Evolutionary conservation across 306 rosid genomes (phyloP), one percentile per base, ranked within the genome.

Genomic region (Dalbergia cochinchinensis): DNA sequence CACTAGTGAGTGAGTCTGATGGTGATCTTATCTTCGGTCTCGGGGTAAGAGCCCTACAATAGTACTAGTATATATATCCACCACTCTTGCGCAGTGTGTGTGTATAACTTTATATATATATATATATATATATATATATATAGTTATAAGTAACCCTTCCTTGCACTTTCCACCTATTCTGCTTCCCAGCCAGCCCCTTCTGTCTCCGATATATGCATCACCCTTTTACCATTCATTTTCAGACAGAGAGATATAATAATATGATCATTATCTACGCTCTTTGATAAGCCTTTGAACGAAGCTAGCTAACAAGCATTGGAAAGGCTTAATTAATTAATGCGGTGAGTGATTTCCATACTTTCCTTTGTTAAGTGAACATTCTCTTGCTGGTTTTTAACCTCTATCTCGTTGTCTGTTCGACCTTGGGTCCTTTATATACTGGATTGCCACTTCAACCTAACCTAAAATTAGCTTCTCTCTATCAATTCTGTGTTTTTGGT

Each of bases 351-450:
- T 85, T 82, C 66, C 61, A 5, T 85, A 82, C 82, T 82, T 82
- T 78, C 39, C 79, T 85, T 85, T 82, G 88, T 85, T 10, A 85
- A 82, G 69, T 69, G 67, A 74, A 85, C 86, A 53, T 11, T 31
- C 44, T 81, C 79, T 82, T 82, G 77, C 69, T 58, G 54, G 26
- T 15, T 73, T 26, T 26, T 74, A 13, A 45, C 74, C 88, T 85
- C 53, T 78, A 82, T 78, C 53, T 85, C 88, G 84, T 85, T 85
- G 86, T 85, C 88, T 85, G 88, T 85, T 85, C 86, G 88, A 82
- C 86, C 88, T 81, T 85, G 85, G 47, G 0, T 55, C 33, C 34
- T 33, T 19, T 54, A 54, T 54, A 16, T n/a, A 54, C 16, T 54
- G 11, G 60, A 54, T 54, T 11, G 8, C 16, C 6, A 14, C 8